These are phyloP conservation scores for Martiniozyma abietophila DNA, from an alignment of 805 yeast genomes.

Conservation along the genomic window DNA sequence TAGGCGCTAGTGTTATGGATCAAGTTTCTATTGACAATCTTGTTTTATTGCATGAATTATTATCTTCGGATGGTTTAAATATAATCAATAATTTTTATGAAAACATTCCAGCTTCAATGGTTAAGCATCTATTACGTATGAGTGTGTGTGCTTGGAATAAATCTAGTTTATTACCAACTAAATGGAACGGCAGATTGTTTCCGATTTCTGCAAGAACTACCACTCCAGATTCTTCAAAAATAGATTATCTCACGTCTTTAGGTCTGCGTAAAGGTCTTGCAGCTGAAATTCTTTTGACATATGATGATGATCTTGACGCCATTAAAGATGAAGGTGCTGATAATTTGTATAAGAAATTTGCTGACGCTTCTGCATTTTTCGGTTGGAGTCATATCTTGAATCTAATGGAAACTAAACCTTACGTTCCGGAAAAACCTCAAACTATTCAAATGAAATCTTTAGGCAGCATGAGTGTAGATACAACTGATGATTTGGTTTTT, in stretches of 20 bases:
- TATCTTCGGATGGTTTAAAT: constrained; percentile 22
- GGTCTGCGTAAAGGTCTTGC: constrained; percentile 28
- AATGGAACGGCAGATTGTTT: constrained; percentile 28
- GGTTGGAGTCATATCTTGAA: too few relatives aligned
- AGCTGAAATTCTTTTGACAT: constrained; percentile 16
- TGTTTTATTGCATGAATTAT: constrained; percentile 29
- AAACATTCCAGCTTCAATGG: constrained; percentile 30
- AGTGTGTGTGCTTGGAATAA: too few relatives aligned
- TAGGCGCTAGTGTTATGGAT: constrained; percentile 21
- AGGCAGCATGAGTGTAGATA: constrained; percentile 19
- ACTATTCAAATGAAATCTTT: constrained; percentile 30
- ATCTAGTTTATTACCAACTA: constrained; percentile 25
- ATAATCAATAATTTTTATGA: constrained; percentile 14
- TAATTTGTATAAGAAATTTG: constrained; percentile 26
- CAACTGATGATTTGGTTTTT: constrained; percentile 32
- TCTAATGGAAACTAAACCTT: too few relatives aligned
- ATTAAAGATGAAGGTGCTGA: constrained; percentile 11
- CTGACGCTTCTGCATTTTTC: constrained; percentile 15
- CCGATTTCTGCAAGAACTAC: constrained; percentile 32
- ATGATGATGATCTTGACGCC: constrained; percentile 17
- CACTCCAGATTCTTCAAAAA: constrained; percentile 30
- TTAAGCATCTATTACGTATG: too few relatives aligned
- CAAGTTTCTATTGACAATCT: constrained; percentile 34
- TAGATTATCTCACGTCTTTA: constrained; percentile 24
- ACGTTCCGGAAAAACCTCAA: constrained; percentile 16